Evolutionary conservation across 192 early-diverging fungal genomes (phyloP).

Genomic region (Coemansia aciculifera): DNA sequence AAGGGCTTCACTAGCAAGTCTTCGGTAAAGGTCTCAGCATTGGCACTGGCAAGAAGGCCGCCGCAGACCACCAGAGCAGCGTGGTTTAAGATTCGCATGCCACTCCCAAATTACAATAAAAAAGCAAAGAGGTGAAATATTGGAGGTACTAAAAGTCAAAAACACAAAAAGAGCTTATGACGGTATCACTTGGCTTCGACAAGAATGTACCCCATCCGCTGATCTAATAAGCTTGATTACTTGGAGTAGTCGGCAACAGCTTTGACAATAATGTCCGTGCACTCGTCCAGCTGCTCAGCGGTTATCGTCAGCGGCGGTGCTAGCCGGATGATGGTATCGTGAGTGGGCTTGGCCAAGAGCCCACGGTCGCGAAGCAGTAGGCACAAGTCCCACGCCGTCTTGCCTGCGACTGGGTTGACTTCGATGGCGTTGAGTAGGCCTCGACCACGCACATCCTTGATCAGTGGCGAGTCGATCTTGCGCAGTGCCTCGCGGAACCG

Average conservation of each 20-base stretch:
- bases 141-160: background rate
- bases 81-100: conserved; percentile 14
- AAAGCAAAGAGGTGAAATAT: background rate
- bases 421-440: conserved; percentile 96
- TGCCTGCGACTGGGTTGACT: conserved; percentile 81
- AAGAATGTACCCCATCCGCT: too few species aligned
- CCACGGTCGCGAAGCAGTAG: conserved; percentile 89
- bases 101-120: background rate
- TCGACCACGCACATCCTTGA: conserved; percentile 82
- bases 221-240: background rate
- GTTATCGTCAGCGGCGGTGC: conserved; percentile 94
- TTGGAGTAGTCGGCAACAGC: conserved; percentile 67
- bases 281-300: conserved; percentile 82
- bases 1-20: conserved; percentile 70
- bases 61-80: conserved; percentile 15
- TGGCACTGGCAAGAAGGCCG: background rate
- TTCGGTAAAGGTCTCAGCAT: conserved; percentile 62
- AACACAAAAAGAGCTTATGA: background rate
- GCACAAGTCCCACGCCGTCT: conserved; percentile 98
- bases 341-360: conserved; percentile 96
- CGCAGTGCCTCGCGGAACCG: conserved; percentile 79
- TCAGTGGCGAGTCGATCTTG: conserved; percentile 75
- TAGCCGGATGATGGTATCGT: conserved; percentile 96
- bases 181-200: background rate
- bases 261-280: conserved; percentile 75